Conservation (phyloP, 2,329 filamentous ascomycete species). For the Elsinoe perseae region DNA sequence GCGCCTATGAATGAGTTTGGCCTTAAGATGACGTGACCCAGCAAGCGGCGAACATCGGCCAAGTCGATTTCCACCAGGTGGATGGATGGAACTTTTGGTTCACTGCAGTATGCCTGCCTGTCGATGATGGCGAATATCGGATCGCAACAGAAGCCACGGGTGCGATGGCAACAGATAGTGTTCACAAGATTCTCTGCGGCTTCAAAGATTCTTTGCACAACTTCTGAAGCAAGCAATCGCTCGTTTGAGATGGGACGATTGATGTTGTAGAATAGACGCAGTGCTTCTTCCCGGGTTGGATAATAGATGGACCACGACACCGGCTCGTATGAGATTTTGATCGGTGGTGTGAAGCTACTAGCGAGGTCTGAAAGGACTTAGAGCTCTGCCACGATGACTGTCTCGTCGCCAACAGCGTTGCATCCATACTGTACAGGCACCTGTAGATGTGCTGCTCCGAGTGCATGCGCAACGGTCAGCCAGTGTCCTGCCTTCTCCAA, state of each 20-base stretch:
- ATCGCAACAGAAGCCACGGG: too few relatives aligned
- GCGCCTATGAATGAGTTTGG: too few relatives aligned
- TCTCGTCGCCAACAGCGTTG: background rate
- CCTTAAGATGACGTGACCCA: too few relatives aligned
- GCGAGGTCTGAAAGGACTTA: background rate
- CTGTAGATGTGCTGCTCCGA: background rate
- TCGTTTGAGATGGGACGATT: conserved; percentile 46
- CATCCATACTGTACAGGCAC: background rate
- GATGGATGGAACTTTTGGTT: too few relatives aligned
- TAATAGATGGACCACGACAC: background rate
- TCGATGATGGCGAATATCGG: too few relatives aligned
- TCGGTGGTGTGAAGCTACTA: background rate
- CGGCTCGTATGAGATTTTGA: conserved; percentile 2
- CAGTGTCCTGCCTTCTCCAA: background rate
- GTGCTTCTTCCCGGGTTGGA: background rate
- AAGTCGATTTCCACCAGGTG: too few relatives aligned
- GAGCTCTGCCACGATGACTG: background rate
- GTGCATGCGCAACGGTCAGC: background rate
- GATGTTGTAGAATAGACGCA: conserved; percentile 35
- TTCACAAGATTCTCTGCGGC: too few relatives aligned
- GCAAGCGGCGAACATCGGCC: too few relatives aligned
- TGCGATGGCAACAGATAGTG: too few relatives aligned
- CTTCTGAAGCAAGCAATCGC: too few relatives aligned
- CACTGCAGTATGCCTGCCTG: too few relatives aligned
- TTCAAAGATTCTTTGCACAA: too few relatives aligned